Percentiles rank a stretch among this genome's conserved stretches.
phyloP scores from a whole-genome alignment of 2,329 filamentous ascomycete species.

The Colletotrichum navitas region DNA sequence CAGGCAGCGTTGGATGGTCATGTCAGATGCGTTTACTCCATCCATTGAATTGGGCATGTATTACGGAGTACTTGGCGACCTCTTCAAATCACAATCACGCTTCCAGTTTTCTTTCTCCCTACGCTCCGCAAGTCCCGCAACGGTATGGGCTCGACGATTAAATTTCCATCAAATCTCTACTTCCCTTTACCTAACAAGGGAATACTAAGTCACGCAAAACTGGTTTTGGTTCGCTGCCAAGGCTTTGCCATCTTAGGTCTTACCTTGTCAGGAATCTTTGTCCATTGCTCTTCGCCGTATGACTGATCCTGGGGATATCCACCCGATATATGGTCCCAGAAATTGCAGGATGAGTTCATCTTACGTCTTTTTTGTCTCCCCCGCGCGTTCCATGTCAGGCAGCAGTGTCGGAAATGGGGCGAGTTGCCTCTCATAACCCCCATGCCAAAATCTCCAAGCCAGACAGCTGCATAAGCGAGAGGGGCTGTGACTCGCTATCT shows the following conservation, averaged over 20 bases:
- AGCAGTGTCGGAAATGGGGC: not conserved
- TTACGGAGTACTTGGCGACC: too few species aligned
- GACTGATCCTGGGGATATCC: not conserved
- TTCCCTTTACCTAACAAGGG: not conserved
- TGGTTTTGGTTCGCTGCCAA: not conserved
- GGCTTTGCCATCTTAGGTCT: not conserved
- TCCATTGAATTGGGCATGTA: too few species aligned
- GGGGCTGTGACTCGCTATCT: not conserved
- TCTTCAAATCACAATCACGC: not conserved
- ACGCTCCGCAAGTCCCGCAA: not conserved
- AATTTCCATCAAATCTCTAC: not conserved
- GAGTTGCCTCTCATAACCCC: not conserved
- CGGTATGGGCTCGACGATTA: not conserved
- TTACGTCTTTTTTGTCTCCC: not conserved
- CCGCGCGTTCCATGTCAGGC: not conserved
- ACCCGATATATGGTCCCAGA: not conserved
- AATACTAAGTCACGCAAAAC: not conserved
- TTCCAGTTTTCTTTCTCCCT: not conserved
- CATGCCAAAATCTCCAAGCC: not conserved
- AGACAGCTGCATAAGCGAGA: not conserved
- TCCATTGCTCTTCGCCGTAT: too few species aligned
- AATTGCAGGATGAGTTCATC: not conserved
- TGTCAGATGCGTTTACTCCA: too few species aligned
- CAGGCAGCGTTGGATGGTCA: too few species aligned
- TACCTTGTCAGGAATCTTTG: not conserved